Percentiles rank a stretch among this genome's conserved stretches.
phyloP scores from a whole-genome alignment of 257 asterid species.

The Gynochthodes officinalis region DNA sequence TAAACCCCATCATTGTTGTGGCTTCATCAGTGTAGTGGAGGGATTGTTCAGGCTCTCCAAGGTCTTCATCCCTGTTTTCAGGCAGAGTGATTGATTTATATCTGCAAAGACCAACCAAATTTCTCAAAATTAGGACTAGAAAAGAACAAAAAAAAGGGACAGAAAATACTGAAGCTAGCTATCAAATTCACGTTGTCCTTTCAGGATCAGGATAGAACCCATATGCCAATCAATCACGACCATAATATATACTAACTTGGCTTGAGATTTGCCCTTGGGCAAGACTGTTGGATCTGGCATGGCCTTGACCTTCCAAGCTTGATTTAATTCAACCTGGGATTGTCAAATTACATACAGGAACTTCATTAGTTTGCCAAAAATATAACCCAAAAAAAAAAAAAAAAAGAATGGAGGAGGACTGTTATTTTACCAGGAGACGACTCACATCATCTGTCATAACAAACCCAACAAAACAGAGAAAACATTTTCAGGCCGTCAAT shows the following conservation, averaged over 20 bases:
- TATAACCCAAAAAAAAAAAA: conserved; percentile 1
- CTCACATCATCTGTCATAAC: conserved; percentile 72
- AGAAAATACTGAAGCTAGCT: neutral
- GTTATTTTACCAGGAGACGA: conserved; percentile 67
- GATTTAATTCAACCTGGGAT: conserved; percentile 74
- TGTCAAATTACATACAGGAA: neutral
- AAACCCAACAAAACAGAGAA: conserved; percentile 12
- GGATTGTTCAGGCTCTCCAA: conserved; percentile 51
- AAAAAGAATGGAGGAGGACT: conserved; percentile 3
- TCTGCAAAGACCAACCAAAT: conserved; percentile 35
- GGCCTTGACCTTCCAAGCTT: conserved; percentile 82
- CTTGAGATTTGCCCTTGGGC: conserved; percentile 65
- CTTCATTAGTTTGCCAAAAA: conserved; percentile 1
- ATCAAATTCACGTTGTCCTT: neutral
- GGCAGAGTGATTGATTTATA: conserved; percentile 60
- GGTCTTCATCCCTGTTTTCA: conserved; percentile 50
- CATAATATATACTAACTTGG: conserved; percentile 53
- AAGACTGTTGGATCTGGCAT: conserved; percentile 62
- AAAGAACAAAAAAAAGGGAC: neutral
- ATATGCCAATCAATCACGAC: neutral
- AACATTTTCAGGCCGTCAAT: neutral
- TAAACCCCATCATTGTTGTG: conserved; percentile 51
- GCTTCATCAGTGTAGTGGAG: conserved; percentile 38
- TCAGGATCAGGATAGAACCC: neutral
- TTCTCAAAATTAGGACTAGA: neutral